These are phyloP conservation scores for Nitzschia sp. DNA, from an alignment of 108 stramenopile genomes.

Conservation along the genomic window DNA sequence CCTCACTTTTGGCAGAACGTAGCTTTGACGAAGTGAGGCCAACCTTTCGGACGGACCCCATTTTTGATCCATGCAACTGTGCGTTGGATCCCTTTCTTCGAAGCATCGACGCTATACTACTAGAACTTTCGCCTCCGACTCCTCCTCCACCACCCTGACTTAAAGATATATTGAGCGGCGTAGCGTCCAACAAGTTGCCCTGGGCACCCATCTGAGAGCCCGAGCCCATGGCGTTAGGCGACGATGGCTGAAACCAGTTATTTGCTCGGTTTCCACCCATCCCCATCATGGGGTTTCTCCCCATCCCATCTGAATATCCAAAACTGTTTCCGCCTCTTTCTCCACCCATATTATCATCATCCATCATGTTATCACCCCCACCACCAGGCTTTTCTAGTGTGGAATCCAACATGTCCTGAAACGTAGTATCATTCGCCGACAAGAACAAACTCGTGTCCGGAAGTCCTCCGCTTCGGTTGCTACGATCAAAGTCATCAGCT, in stretches of 20 bases:
- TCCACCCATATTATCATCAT: background rate
- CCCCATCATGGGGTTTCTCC: background rate
- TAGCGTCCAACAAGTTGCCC: constrained; percentile 12
- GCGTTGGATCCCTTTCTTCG: constrained; percentile 17
- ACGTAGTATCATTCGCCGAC: constrained; percentile 6
- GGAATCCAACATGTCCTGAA: constrained; percentile 12
- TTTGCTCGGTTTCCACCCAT: background rate
- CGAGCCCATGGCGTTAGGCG: background rate
- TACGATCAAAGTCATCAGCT: background rate
- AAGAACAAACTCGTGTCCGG: background rate
- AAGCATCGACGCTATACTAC: constrained; percentile 1
- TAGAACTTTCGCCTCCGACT: background rate
- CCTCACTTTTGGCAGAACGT: constrained; percentile 23
- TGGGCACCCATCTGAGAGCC: background rate
- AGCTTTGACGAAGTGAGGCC: constrained; percentile 14
- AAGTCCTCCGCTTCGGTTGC: background rate
- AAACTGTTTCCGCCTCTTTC: background rate
- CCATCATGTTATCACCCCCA: background rate
- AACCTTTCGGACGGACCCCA: constrained; percentile 12
- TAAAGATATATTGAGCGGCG: constrained; percentile 21
- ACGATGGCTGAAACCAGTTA: constrained; percentile 8
- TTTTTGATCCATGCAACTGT: background rate
- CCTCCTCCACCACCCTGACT: constrained; percentile 5
- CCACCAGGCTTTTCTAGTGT: background rate
- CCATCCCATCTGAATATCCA: background rate